phyloP scores from a whole-genome alignment of 1,284 basidiomycete species.

The Sporisorium sorghi region DNA sequence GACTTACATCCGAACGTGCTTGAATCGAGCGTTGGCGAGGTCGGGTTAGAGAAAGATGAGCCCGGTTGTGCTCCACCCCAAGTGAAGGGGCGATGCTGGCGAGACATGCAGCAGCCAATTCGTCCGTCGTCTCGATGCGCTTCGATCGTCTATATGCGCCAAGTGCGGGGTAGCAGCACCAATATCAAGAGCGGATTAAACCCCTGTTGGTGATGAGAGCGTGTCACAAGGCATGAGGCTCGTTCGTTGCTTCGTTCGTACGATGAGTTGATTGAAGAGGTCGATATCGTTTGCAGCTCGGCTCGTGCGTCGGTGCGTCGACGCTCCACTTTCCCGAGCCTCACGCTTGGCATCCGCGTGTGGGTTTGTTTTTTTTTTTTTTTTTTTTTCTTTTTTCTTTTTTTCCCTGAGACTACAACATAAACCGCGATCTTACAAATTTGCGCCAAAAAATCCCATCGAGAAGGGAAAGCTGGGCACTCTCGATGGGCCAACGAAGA shows the following conservation, averaged over 20 bases:
- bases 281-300: neutral
- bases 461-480: neutral
- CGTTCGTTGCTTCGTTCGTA: neutral
- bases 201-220: neutral
- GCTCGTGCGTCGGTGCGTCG: neutral
- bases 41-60: constrained; percentile 26
- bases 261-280: neutral
- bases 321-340: neutral
- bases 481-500: too few relatives aligned
- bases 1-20: constrained; percentile 34
- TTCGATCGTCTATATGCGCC: neutral
- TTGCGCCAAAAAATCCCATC: neutral
- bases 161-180: neutral
- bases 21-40: constrained; percentile 23
- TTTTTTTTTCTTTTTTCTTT: too few relatives aligned
- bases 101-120: constrained; percentile 20
- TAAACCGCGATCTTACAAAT: neutral
- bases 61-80: constrained; percentile 41
- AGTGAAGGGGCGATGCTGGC: constrained; percentile 36
- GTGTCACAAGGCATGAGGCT: neutral
- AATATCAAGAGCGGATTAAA: neutral
- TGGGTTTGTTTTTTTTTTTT: too few relatives aligned
- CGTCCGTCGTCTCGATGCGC: neutral
- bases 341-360: neutral
- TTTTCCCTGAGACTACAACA: neutral